Percentiles rank a stretch among this genome's conserved stretches.
phyloP scores from a whole-genome alignment of 768 basidiomycete genomes.

The Phaeotremella skinneri region DNA sequence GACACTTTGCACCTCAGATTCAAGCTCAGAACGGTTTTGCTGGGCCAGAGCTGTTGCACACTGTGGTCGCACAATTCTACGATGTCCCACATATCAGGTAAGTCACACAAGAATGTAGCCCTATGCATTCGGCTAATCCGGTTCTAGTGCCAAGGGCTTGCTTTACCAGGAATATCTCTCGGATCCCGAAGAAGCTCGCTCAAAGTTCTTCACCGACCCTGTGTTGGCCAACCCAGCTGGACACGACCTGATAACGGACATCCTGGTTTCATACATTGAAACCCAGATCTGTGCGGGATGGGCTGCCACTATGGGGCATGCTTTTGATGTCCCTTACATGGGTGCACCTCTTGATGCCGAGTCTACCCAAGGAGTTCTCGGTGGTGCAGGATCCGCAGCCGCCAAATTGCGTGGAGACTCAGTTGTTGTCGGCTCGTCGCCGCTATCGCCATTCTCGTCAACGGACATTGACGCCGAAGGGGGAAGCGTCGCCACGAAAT shows the following conservation, averaged over 20 bases:
- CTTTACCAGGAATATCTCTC: conserved; percentile 79
- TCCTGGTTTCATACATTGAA: conserved; percentile 84
- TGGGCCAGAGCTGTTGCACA: conserved; percentile 88
- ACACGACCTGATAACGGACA: conserved; percentile 82
- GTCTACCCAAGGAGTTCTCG: neutral
- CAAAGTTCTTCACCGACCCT: conserved; percentile 75
- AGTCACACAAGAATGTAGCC: conserved; percentile 13
- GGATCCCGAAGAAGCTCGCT: conserved; percentile 62
- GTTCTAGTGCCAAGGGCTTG: conserved; percentile 68
- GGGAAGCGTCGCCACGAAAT: conserved; percentile 51
- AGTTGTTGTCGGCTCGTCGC: conserved; percentile 77
- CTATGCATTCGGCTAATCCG: neutral
- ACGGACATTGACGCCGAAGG: conserved; percentile 35
- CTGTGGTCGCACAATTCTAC: conserved; percentile 90
- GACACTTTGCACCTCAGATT: conserved; percentile 86
- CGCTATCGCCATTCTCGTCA: conserved; percentile 53
- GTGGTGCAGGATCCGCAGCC: conserved; percentile 11
- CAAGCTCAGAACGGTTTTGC: conserved; percentile 76
- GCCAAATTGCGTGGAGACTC: conserved; percentile 61
- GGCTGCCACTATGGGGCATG: conserved; percentile 66
- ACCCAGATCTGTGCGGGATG: conserved; percentile 83
- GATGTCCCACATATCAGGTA: conserved; percentile 86
- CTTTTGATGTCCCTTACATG: conserved; percentile 63
- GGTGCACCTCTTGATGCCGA: conserved; percentile 51
- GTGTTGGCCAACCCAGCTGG: conserved; percentile 76